Percentiles rank a stretch among this genome's conserved stretches.
phyloP scores from a whole-genome alignment of 2,329 filamentous ascomycete species.

The Trichoderma atroviride region DNA sequence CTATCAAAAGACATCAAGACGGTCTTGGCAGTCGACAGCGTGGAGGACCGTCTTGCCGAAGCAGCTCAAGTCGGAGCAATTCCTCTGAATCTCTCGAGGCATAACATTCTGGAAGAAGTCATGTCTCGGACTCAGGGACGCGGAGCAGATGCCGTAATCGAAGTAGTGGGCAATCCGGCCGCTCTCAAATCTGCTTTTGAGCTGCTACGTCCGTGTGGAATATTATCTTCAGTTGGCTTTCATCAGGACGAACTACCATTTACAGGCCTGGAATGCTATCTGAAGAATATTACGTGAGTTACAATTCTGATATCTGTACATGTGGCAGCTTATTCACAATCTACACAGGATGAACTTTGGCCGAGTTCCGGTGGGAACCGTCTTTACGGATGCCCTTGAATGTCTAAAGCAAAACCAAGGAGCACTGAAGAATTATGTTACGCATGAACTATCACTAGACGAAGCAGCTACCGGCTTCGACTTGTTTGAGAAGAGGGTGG shows the following conservation, averaged over 20 bases:
- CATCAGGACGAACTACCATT: conserved; percentile 6
- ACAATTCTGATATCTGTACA: neutral
- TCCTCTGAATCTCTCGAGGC: neutral
- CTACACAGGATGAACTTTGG: conserved; percentile 11
- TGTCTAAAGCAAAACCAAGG: neutral
- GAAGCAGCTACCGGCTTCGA: conserved; percentile 7
- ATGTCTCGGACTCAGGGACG: neutral
- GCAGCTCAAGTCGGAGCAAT: conserved; percentile 4
- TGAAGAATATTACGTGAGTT: conserved; percentile 14
- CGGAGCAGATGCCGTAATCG: conserved; percentile 1
- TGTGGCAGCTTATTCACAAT: neutral
- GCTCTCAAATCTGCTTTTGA: conserved; percentile 11
- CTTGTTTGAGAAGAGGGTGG: conserved; percentile 2
- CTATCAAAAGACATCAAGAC: neutral
- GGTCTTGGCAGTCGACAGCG: conserved; percentile 1
- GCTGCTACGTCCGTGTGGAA: conserved; percentile 4
- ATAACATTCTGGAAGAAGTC: conserved; percentile 3
- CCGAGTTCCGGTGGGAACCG: conserved; percentile 3
- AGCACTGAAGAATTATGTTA: conserved; percentile 3
- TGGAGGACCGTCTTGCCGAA: conserved; percentile 7
- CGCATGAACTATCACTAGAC: neutral
- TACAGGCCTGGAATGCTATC: neutral
- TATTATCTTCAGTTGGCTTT: conserved; percentile 7
- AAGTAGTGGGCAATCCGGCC: conserved; percentile 10
- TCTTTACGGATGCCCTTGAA: conserved; percentile 1